Evolutionary conservation across 2,329 filamentous ascomycete species (phyloP).

Genomic region (Aureobasidium sp.): DNA sequence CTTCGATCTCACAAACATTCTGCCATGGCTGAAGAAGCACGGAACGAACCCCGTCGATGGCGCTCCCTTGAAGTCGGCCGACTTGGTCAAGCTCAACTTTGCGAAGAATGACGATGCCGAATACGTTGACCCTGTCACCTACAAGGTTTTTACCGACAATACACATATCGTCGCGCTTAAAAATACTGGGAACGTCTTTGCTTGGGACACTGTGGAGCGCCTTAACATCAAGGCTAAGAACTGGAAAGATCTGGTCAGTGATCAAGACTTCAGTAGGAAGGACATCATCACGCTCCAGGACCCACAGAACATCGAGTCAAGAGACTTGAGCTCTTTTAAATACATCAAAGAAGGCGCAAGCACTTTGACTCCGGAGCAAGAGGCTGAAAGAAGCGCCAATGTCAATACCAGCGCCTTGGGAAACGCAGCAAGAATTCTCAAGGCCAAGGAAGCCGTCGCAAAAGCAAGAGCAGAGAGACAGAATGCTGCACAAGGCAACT

Average conservation of each 20-base stretch:
- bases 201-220: slow-evolving; percentile 89
- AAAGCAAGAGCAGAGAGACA: slow-evolving; percentile 68
- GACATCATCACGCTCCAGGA: slow-evolving; percentile 97
- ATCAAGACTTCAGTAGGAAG: slow-evolving; percentile 74
- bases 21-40: slow-evolving; percentile 89
- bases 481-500: slow-evolving; percentile 22
- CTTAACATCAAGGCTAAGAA: slow-evolving; percentile 96
- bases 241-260: slow-evolving; percentile 84
- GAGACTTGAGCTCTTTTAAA: slow-evolving; percentile 82
- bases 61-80: slow-evolving; percentile 64
- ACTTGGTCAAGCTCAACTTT: slow-evolving; percentile 86
- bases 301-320: slow-evolving; percentile 75
- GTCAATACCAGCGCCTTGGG: slow-evolving; percentile 78
- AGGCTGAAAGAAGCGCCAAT: slow-evolving; percentile 49
- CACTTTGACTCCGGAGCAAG: slow-evolving; percentile 60
- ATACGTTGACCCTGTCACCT: slow-evolving; percentile 92
- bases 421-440: slow-evolving; percentile 71
- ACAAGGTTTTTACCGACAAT: slow-evolving; percentile 96
- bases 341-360: slow-evolving; percentile 72
- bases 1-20: slow-evolving; percentile 91
- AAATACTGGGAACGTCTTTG: slow-evolving; percentile 87
- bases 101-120: slow-evolving; percentile 85
- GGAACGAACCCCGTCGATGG: slow-evolving; percentile 87
- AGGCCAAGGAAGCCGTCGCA: slow-evolving; percentile 89
- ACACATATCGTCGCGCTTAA: slow-evolving; percentile 88